These are phyloP conservation scores for Aspergillus melleus DNA, from an alignment of 2,329 filamentous ascomycete species.

Conservation along the genomic window DNA sequence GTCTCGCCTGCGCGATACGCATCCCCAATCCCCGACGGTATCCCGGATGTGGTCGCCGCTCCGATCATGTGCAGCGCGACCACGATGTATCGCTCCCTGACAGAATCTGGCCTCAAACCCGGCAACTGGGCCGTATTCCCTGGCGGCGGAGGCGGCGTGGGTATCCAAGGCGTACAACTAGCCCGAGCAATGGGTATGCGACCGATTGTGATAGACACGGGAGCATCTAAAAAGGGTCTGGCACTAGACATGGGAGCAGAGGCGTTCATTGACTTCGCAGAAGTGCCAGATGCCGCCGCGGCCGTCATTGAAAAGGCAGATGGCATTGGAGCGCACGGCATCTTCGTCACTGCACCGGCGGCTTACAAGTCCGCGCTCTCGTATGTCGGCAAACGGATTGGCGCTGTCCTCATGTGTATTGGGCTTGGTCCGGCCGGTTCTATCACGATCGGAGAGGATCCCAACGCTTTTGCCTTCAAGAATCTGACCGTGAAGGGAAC, in stretches of 20 bases:
- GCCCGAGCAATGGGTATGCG: conserved; percentile 58
- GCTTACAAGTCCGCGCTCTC: conserved; percentile 45
- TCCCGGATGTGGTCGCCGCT: conserved; percentile 56
- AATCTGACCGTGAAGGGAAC: conserved; percentile 31
- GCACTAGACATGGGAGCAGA: conserved; percentile 55
- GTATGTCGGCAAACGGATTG: conserved; percentile 44
- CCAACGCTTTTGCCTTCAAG: conserved; percentile 25
- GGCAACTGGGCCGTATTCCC: conserved; percentile 52
- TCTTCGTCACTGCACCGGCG: conserved; percentile 42
- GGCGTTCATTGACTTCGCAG: conserved; percentile 57
- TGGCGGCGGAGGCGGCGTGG: conserved; percentile 54
- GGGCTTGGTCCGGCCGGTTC: conserved; percentile 34
- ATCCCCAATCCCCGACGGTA: conserved; percentile 55
- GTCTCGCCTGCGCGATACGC: conserved; percentile 57
- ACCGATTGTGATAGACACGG: conserved; percentile 57
- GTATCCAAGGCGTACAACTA: conserved; percentile 58
- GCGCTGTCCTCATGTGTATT: conserved; percentile 55
- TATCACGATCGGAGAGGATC: conserved; percentile 25
- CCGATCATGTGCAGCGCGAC: conserved; percentile 62
- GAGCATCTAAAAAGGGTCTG: conserved; percentile 48
- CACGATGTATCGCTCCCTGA: conserved; percentile 59
- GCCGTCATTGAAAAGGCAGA: conserved; percentile 50
- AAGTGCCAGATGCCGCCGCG: conserved; percentile 33
- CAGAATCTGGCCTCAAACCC: conserved; percentile 51
- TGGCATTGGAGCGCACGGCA: conserved; percentile 49